Evolutionary conservation across 805 yeast genomes (phyloP), one percentile per base, ranked within the genome.

Genomic region (Deakozyma indianensis): DNA sequence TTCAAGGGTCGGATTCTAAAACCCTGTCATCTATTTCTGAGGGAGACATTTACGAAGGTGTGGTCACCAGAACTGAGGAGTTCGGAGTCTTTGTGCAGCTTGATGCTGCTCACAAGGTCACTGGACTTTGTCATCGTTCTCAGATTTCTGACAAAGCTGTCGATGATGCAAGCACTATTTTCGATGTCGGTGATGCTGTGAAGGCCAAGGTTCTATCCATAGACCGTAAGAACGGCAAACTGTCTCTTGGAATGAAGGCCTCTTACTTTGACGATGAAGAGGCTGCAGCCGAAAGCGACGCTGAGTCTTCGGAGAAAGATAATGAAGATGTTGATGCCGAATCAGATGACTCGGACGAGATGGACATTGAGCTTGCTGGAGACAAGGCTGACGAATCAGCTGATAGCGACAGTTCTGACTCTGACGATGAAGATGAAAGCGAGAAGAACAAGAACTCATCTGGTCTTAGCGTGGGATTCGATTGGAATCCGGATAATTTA

Each of bases 221-320:
- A 25, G 79, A 83, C 55, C 46, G 53, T 1, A 76, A 68, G 9
- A 86, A 82, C 69, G 80, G 79, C 49, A 88, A 83, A 58, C 58
- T 90, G 20, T 79, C 95, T 0, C 71, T 90, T 50, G 96, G 97
- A 51, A 80, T 90, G 88, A 90, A 87, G 67, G 96, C 96, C 2
- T 83, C 95, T 2, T 86, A 81, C 63, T 92, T 90, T 61, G 60
- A 58, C 23, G 64, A 58, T 4, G 62, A 53, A 15, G 66, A 54
- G n/a, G 68, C 57, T 20, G 62, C 56, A 14, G 60, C 53, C 2
- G 62, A 56, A 21, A 63, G 49, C 7, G 51, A 46, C 18, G 50
- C 42, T 16, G 51, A 45, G n/a, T 56, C 51, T 14, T 53, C 48
- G 25, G 50, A 41, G 9, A 54, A 42, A 21, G 55, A 45, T 15